Base-by-base conservation (phyloP, 495 filamentous ascomycete genomes). In the Penicillium soppii region DNA sequence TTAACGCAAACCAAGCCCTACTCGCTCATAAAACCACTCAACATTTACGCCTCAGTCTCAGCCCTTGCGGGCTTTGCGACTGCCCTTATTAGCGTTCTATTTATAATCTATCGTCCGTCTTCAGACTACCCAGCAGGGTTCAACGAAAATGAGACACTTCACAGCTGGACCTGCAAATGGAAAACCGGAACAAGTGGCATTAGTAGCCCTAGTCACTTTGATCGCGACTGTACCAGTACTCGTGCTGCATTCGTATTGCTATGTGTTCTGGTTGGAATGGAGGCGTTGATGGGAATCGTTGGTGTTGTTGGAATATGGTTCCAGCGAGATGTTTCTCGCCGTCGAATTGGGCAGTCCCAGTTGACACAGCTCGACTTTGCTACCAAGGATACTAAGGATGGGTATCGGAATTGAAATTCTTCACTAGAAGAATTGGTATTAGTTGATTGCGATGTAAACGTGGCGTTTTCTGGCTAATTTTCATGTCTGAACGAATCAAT, bases 141-240 rank as follows among this genome's bases (percentile, higher is more conserved):
- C 49, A 66, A 54, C 50, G 33, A 57, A 1, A 65, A 67, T 16
- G 77, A 79, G 47, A 80, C 75, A 8, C 62, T 81, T 13, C 64
- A 74, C 21, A 75, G 69, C 42, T 81, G 78, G 78, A 78, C 77
- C 5, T 81, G 78, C 62, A 79, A 77, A 54, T 79, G 75, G 73
- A 67, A 71, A 25, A 37, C 33, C 1, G 42, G 43, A 3, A 57
- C 46, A 8, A 47, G 46, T 8, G 38, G 25, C 16, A 46, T 49
- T 4, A 47, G 50, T 6, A 52, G 66, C 0, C 75, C 77, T 0
- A 43, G 53, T 2, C 53, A 69, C n/a, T 81, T 81, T 46, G 48
- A 57, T 7, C 65, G 75, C 1, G 73, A 79, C 40, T 81, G 78
- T 43, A 44, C 61, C 6, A 63, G 69, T 17, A 74, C 58, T 3